Percentiles rank a stretch among this genome's conserved stretches.
These are phyloP conservation scores for Stygiomarasmius scandens DNA, from an alignment of 1,284 basidiomycete species.

Conservation along the genomic window DNA sequence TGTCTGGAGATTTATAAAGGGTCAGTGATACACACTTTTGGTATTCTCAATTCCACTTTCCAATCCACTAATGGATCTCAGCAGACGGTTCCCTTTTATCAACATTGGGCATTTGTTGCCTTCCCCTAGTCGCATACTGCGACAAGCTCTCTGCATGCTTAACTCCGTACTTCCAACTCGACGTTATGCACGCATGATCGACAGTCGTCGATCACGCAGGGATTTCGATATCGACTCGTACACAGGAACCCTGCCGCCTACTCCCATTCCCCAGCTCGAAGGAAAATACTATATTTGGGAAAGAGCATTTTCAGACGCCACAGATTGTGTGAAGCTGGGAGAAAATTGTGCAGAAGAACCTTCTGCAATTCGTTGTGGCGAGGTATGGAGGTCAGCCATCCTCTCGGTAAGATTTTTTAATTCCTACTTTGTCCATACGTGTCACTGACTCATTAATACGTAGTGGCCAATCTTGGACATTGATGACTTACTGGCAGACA, in stretches of 20 bases:
- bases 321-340: slow-evolving; percentile 61
- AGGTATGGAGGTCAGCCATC: slow-evolving; percentile 68
- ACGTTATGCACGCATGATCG: slow-evolving; percentile 15
- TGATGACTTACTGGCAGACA: slow-evolving; percentile 50
- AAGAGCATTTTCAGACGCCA: slow-evolving; percentile 57
- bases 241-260: slow-evolving; percentile 87
- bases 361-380: slow-evolving; percentile 52
- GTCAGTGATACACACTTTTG: neutral
- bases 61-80: slow-evolving; percentile 4
- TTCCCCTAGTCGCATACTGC: slow-evolving; percentile 38
- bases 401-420: slow-evolving; percentile 52
- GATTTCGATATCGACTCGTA: slow-evolving; percentile 77
- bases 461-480: slow-evolving; percentile 75
- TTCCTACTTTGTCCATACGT: slow-evolving; percentile 6
- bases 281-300: slow-evolving; percentile 76
- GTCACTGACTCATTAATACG: slow-evolving; percentile 15
- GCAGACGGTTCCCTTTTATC: neutral
- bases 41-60: neutral
- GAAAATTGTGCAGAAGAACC: slow-evolving; percentile 57
- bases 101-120: slow-evolving; percentile 28
- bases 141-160: slow-evolving; percentile 27
- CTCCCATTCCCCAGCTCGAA: slow-evolving; percentile 64
- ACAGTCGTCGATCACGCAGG: slow-evolving; percentile 32
- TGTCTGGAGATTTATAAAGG: neutral
- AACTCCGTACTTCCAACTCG: slow-evolving; percentile 29